phyloP scores from a whole-genome alignment of 2,329 filamentous ascomycete species.

The Colletotrichum caudatum region DNA sequence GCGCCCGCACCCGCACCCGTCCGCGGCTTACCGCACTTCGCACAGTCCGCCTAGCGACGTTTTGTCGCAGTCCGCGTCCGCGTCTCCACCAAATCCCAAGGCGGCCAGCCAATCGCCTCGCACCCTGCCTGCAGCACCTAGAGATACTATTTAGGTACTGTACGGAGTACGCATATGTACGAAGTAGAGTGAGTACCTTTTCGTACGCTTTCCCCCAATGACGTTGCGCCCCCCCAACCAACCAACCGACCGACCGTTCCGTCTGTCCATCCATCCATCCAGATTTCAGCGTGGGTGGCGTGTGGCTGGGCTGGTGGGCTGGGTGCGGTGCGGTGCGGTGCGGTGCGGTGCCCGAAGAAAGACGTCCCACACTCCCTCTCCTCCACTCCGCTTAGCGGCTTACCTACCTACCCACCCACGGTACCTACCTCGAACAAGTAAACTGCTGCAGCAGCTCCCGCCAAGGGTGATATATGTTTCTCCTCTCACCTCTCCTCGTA shows the following conservation, averaged over 20 bases:
- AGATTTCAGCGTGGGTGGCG: not conserved
- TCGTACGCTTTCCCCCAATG: slow-evolving; percentile 15
- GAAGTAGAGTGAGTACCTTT: too few species aligned
- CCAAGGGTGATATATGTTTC: slow-evolving; percentile 18
- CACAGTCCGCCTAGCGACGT: slow-evolving; percentile 32
- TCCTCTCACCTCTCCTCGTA: slow-evolving; percentile 41
- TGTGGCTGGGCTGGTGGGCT: slow-evolving; percentile 32
- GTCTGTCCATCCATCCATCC: not conserved
- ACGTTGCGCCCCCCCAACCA: slow-evolving; percentile 33
- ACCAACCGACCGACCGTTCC: not conserved
- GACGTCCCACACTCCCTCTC: slow-evolving; percentile 16
- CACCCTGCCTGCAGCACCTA: not conserved
- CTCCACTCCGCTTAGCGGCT: not conserved
- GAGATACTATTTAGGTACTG: too few species aligned
- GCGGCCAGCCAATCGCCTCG: slow-evolving; percentile 25
- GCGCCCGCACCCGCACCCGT: slow-evolving; percentile 18
- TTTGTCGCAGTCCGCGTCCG: slow-evolving; percentile 4
- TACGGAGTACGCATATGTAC: too few species aligned
- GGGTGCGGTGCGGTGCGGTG: not conserved
- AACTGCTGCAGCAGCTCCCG: slow-evolving; percentile 10
- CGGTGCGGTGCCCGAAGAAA: slow-evolving; percentile 30
- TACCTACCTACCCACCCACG: too few species aligned
- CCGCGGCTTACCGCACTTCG: slow-evolving; percentile 30
- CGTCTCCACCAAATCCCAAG: slow-evolving; percentile 3
- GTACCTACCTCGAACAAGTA: not conserved